A percentile compares a stretch with the other conserved stretches of the same genome.
These are phyloP conservation scores for Leptographium galeiforme DNA, from an alignment of 2,329 filamentous ascomycete species.

Conservation along the genomic window DNA sequence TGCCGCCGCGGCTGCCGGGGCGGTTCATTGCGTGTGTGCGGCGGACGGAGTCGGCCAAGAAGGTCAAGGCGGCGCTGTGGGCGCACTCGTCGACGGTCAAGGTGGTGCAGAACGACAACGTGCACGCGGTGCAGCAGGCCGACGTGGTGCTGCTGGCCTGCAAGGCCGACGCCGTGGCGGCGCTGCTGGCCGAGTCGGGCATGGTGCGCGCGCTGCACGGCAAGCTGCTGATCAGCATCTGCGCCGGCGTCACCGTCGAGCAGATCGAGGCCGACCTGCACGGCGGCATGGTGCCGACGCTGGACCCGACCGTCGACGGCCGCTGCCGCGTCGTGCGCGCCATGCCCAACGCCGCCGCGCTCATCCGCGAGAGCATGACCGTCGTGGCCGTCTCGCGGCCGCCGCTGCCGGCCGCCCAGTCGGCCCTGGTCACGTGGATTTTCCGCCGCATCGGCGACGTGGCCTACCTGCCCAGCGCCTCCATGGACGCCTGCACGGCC, in stretches of 20 bases:
- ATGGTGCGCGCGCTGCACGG: constrained; percentile 58
- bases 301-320: constrained; percentile 30
- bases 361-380: constrained; percentile 72
- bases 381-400: constrained; percentile 51
- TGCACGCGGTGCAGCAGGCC: constrained; percentile 50
- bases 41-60: constrained; percentile 53
- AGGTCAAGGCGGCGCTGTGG: constrained; percentile 52
- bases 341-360: constrained; percentile 74
- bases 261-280: constrained; percentile 56
- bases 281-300: constrained; percentile 34
- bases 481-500: constrained; percentile 62
- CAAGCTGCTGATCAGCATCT: constrained; percentile 72
- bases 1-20: constrained; percentile 49
- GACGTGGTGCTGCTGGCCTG: constrained; percentile 68
- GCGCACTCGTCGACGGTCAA: constrained; percentile 49
- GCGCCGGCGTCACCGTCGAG: constrained; percentile 58
- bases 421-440: constrained; percentile 57
- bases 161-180: constrained; percentile 63
- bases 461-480: constrained; percentile 48
- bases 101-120: constrained; percentile 59
- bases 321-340: constrained; percentile 58
- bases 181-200: constrained; percentile 52
- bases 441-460: constrained; percentile 63
- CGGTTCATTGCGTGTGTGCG: constrained; percentile 74
- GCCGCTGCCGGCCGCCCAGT: constrained; percentile 38